Evolutionary conservation across 306 rosid genomes (phyloP).

Genomic region (Castanea mollissima): DNA sequence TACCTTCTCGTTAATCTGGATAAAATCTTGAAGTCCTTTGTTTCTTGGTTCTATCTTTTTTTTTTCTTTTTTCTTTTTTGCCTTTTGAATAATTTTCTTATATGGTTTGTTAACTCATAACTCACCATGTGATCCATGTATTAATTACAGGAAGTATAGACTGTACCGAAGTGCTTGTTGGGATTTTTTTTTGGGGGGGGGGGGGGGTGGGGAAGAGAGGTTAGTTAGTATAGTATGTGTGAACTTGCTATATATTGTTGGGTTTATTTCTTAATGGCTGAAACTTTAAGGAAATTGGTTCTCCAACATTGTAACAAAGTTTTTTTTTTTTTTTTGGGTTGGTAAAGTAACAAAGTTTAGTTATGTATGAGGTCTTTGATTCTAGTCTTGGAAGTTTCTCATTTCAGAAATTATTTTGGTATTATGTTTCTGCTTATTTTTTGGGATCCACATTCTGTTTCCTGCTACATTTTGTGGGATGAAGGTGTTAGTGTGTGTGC

Average conservation of each 20-base stretch:
- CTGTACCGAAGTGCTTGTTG: too few relatives aligned
- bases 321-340: too few relatives aligned
- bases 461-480: not conserved
- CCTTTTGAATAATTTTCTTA: not conserved
- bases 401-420: not conserved
- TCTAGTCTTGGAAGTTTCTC: not conserved
- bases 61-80: not conserved
- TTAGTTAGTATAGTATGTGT: not conserved
- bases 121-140: not conserved
- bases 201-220: not conserved
- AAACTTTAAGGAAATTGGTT: not conserved
- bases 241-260: not conserved
- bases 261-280: not conserved
- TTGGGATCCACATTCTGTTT: not conserved
- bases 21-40: not conserved
- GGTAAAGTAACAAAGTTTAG: not conserved
- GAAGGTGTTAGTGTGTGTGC: not conserved
- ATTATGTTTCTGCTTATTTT: not conserved
- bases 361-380: not conserved
- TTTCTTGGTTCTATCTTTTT: not conserved
- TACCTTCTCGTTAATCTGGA: not conserved
- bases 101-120: not conserved
- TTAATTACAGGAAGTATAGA: not conserved
- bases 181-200: not conserved
- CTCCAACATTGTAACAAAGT: not conserved